These are phyloP conservation scores for Hypoxylon subgilvum DNA, from an alignment of 495 filamentous ascomycete species.

Conservation along the genomic window DNA sequence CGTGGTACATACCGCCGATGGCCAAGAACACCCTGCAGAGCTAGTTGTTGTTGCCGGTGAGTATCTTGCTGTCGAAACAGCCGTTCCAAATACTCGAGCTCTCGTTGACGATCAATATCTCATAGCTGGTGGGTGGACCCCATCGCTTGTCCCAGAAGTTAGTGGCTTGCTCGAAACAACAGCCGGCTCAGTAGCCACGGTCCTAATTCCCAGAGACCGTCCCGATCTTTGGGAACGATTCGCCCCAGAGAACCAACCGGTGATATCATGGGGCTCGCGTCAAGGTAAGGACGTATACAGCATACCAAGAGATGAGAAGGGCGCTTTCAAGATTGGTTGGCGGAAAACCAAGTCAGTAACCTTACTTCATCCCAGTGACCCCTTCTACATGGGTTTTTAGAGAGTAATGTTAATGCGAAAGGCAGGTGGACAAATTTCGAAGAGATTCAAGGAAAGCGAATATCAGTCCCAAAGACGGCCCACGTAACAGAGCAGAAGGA, in stretches of 20 bases:
- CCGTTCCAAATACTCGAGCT: too few species aligned
- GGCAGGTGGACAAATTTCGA: conserved; percentile 36
- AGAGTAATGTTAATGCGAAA: not conserved
- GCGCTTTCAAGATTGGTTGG: conserved; percentile 54
- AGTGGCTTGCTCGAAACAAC: conserved; percentile 51
- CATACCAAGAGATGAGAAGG: conserved; percentile 46
- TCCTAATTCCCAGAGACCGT: conserved; percentile 42
- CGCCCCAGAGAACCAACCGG: conserved; percentile 45
- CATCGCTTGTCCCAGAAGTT: conserved; percentile 40
- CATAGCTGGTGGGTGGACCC: conserved; percentile 45
- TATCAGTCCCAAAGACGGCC: conserved; percentile 35
- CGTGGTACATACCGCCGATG: conserved; percentile 46
- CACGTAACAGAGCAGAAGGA: conserved; percentile 38
- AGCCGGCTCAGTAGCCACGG: conserved; percentile 47
- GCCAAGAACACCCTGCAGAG: conserved; percentile 35
- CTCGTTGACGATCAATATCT: not conserved
- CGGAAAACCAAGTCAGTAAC: conserved; percentile 51
- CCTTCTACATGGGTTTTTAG: too few species aligned
- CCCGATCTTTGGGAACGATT: conserved; percentile 43
- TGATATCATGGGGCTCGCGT: conserved; percentile 41
- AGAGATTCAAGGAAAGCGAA: conserved; percentile 19
- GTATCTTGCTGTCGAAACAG: too few species aligned
- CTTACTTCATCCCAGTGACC: not conserved
- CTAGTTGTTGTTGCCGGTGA: conserved; percentile 40
- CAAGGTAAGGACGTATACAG: conserved; percentile 49